phyloP scores from a whole-genome alignment of 2,329 filamentous ascomycete genomes.

The Ophiostoma himal-ulmi region DNA sequence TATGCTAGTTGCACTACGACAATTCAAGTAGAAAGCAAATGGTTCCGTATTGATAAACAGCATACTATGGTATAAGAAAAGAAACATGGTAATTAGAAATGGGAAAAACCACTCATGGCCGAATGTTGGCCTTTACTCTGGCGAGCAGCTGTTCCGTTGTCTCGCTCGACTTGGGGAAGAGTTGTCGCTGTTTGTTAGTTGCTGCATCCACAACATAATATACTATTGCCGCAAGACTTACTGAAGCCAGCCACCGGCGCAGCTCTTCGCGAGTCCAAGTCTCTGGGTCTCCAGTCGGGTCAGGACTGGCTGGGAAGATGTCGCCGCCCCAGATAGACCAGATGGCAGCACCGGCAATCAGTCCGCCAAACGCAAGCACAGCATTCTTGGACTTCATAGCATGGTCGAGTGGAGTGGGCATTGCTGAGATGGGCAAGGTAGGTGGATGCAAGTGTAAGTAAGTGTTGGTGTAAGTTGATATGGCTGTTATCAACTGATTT shows the following conservation, averaged over 20 bases:
- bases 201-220: neutral
- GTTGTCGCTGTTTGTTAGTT: constrained; percentile 37
- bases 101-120: constrained; percentile 24
- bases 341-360: constrained; percentile 72
- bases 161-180: constrained; percentile 41
- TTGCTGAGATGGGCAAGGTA: constrained; percentile 31
- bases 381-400: constrained; percentile 68
- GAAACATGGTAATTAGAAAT: neutral
- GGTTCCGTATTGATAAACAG: no score
- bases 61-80: neutral
- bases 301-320: constrained; percentile 67
- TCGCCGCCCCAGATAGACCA: constrained; percentile 84
- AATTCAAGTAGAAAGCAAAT: no score
- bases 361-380: constrained; percentile 70
- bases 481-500: no score
- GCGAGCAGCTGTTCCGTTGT: constrained; percentile 44
- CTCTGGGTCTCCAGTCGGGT: constrained; percentile 69
- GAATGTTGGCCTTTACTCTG: constrained; percentile 44
- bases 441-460: neutral
- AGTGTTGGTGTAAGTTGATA: neutral
- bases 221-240: constrained; percentile 42
- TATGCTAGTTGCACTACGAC: no score
- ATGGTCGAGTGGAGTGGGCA: constrained; percentile 65
- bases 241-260: constrained; percentile 71
- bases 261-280: constrained; percentile 76